Percentiles rank a stretch among this genome's conserved stretches.
Evolutionary conservation across 352 stramenopile species (phyloP).

Genomic region (Poterioochromonas sp.): DNA sequence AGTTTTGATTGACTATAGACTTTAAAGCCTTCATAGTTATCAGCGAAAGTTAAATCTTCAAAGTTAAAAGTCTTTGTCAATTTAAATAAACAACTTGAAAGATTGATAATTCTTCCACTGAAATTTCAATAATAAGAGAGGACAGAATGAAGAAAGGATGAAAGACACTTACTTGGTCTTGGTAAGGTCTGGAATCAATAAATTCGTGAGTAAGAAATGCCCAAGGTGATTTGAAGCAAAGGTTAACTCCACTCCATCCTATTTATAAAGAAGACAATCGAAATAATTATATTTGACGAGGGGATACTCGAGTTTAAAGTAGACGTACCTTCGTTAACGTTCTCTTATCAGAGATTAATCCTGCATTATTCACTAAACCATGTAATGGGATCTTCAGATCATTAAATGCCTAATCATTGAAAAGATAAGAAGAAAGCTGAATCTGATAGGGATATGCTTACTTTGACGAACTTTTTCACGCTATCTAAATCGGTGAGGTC

Average conservation of each 20-base stretch:
- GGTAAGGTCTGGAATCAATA: background rate
- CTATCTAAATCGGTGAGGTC: background rate
- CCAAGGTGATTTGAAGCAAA: constrained; percentile 6
- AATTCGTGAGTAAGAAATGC: constrained; percentile 16
- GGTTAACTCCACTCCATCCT: constrained; percentile 19
- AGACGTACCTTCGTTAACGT: background rate
- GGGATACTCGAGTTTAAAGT: background rate
- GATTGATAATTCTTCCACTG: constrained; percentile 18
- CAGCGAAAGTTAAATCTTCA: background rate
- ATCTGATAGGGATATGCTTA: background rate
- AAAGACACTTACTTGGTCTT: background rate
- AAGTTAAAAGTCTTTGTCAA: constrained; percentile 6
- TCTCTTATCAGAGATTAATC: background rate
- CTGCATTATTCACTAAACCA: constrained; percentile 25
- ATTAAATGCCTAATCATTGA: constrained; percentile 4
- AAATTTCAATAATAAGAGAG: background rate
- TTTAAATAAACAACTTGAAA: background rate
- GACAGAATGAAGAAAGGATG: background rate
- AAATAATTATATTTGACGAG: background rate
- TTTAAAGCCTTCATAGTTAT: background rate
- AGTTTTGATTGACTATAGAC: constrained; percentile 18
- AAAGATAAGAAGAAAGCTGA: background rate
- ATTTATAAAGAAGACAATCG: background rate
- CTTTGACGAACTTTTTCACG: constrained; percentile 23
- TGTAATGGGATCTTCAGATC: background rate